Base-by-base conservation (phyloP, 2,329 filamentous ascomycete genomes). In the Aspergillus felis region DNA sequence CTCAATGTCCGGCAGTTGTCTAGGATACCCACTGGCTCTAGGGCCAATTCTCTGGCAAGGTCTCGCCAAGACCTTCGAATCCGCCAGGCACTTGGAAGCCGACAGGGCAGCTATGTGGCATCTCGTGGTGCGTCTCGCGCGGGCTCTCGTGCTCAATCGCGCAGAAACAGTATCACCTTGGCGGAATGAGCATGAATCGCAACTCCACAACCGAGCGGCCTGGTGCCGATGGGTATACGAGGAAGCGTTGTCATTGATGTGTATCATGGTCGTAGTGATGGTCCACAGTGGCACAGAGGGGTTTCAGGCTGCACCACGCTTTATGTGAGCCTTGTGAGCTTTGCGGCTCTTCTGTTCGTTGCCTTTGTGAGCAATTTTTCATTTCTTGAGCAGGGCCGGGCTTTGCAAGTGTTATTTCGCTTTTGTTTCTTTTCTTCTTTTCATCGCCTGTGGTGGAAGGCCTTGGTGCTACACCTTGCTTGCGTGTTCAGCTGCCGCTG, bases 41-140 rank as follows among this genome's bases (percentile, higher is more conserved):
- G 72, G n/a, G 71, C 71, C 46, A 72, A 69, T 54, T 75, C 73
- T 1, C 72, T 73, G 57, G 73, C 71, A n/a, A 68, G 73, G 20
- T 74, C 73, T 4, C 71, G 72, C 55, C 73, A 75, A 53, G 71
- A 74, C 53, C 61, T 74, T 35, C 70, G 73, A 41, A 67, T 75
- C 44, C 73, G 71, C n/a, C 68, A 71, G 50, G 61, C 64, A 4
- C 48, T 71, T 7, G 72, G 72, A 51, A 75, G 73, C 57, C 72
- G 73, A 24, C 66, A 66, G 22, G 68, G 67, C 22, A 74, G 72
- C 27, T 67, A 66, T n/a, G 62, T 65, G 48, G 68, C 65, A 49
- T 74, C 72, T 4, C 71, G 69, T 25, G 68, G 61, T 17, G 68
- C 68, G 28, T 72, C 70, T 1, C 64, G 64, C 12, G 65, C 57